Evolutionary conservation across 768 basidiomycete species (phyloP), one percentile per base, ranked within the genome.

Genomic region (Lentinus brumalis): DNA sequence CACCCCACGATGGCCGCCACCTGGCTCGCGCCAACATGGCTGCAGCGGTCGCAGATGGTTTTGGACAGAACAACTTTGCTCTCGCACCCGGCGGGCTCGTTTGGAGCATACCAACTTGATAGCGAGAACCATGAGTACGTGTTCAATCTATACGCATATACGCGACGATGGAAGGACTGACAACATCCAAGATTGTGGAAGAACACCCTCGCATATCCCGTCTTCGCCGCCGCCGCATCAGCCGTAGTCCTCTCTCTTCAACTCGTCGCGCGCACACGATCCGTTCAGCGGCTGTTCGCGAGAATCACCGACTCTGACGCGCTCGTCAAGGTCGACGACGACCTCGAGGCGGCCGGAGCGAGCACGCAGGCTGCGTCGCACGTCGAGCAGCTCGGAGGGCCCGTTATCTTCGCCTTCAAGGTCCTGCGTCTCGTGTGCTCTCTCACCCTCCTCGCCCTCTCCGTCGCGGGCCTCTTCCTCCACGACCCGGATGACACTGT

Each of bases 391-490:
- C 78, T 81, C 55, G 82, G 84, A 5, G 86, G 85, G 10, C 61
- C 69, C 5, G 70, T 71, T 14, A 79, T 83, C 29, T 85, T 83
- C 69, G 67, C 68, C 14, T 80, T 79, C 71, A 81, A 81, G 62
- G 53, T 83, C 35, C 64, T 75, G 1, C 77, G 86, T 26, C 71
- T 85, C 5, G 55, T 81, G 3, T 77, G 77, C 31, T 78, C 79
- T 52, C 70, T 80, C 31, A 70, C 74, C 3, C 76, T 88, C n/a
- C 73, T 88, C 26, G 79, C 73, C 5, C 68, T 88, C 15, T 83
- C 82, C 9, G 71, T 83, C 52, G 77, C 78, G 3, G 76, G 79
- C 26, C 67, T 82, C 41, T 62, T 78, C 26, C 53, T 74, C 16
- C 71, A 76, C 15, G 32, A 41, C 10, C 11, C 31, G 9, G 47